Evolutionary conservation across 306 rosid species (phyloP).

Genomic region (Delonix regia): DNA sequence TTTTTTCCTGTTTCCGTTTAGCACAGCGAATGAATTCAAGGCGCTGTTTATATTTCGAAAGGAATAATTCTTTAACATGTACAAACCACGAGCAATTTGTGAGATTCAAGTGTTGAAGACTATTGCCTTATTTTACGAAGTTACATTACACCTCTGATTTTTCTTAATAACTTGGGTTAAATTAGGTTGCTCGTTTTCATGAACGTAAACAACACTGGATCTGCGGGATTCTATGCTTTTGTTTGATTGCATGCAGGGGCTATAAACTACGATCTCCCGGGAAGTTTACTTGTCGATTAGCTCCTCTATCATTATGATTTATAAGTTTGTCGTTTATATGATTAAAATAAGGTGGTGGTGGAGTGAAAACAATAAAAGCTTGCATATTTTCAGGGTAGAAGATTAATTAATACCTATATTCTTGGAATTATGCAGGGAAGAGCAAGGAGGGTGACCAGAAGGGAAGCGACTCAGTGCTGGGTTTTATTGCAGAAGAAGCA

Average conservation of each 20-base stretch:
- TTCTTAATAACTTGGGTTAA: background rate
- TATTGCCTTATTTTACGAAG: background rate
- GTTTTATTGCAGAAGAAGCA: conserved; percentile 4
- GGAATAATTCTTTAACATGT: background rate
- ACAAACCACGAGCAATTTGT: background rate
- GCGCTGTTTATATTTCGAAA: background rate
- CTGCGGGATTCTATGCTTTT: too few species aligned
- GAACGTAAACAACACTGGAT: background rate
- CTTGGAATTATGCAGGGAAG: background rate
- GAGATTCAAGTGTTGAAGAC: background rate
- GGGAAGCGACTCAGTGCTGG: background rate
- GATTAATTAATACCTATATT: background rate
- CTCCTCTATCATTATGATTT: background rate
- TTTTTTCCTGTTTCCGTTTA: background rate
- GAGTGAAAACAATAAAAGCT: background rate
- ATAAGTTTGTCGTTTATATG: background rate
- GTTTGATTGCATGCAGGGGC: background rate
- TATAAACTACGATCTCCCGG: too few species aligned
- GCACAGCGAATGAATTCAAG: background rate
- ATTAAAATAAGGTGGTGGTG: background rate
- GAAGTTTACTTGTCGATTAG: background rate
- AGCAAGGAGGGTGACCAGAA: background rate
- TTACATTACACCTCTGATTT: background rate
- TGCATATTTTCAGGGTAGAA: background rate
- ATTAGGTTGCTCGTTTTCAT: background rate